Evolutionary conservation across 257 asterid species (phyloP).

Genomic region (Solanum tarijense): DNA sequence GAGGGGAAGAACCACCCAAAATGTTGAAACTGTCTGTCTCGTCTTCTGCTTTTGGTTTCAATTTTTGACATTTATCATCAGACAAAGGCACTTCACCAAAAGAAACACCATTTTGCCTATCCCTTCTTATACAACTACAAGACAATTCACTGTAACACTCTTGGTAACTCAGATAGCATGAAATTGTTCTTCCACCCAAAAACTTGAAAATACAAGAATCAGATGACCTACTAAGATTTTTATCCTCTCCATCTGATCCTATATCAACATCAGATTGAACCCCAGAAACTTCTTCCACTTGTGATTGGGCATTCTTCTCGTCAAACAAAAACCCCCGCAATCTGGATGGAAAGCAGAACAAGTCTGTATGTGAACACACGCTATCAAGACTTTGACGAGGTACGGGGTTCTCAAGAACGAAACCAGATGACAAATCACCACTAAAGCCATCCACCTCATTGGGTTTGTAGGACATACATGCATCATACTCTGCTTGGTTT

Average conservation of each 20-base stretch:
- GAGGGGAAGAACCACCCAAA: slow-evolving; percentile 25
- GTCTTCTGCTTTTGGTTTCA: slow-evolving; percentile 14
- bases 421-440: slow-evolving; percentile 19
- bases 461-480: slow-evolving; percentile 24
- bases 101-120: slow-evolving; percentile 15
- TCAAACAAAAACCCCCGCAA: slow-evolving; percentile 24
- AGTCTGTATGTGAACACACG: slow-evolving; percentile 35
- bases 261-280: slow-evolving; percentile 11
- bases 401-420: slow-evolving; percentile 9
- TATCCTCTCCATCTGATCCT: slow-evolving; percentile 12
- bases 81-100: slow-evolving; percentile 23
- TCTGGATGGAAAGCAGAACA: slow-evolving; percentile 68
- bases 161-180: slow-evolving; percentile 29
- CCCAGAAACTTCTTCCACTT: slow-evolving; percentile 17
- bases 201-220: slow-evolving; percentile 32
- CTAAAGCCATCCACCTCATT: slow-evolving; percentile 9
- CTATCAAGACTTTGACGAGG: slow-evolving; percentile 13
- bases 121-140: slow-evolving; percentile 5
- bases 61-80: slow-evolving; percentile 9
- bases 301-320: slow-evolving; percentile 11
- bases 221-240: slow-evolving; percentile 31
- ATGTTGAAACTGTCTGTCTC: slow-evolving; percentile 17
- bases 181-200: slow-evolving; percentile 38
- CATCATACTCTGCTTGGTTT: slow-evolving; percentile 18
- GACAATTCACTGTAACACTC: slow-evolving; percentile 22